phyloP scores from a whole-genome alignment of 208 protist species.

The Endotrypanum monterogeii region DNA sequence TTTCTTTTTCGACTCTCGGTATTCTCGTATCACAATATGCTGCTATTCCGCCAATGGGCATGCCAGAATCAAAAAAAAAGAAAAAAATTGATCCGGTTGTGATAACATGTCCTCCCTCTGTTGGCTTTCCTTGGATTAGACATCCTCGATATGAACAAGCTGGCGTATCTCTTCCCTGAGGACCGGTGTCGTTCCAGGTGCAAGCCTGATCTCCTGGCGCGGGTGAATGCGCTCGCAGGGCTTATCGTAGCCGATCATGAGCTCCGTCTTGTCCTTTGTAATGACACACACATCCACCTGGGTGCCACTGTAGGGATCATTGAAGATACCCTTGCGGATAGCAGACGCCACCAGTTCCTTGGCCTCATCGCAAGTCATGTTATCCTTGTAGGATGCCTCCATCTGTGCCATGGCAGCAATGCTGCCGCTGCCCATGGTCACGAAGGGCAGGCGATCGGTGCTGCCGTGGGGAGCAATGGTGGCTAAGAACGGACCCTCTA shows the following conservation, averaged over 20 bases:
- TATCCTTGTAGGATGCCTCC: slow-evolving; percentile 96
- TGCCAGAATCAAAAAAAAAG: not conserved
- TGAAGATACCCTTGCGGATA: slow-evolving; percentile 99
- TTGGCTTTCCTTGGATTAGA: slow-evolving; percentile 22
- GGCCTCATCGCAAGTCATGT: slow-evolving; percentile 96
- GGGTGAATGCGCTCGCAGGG: slow-evolving; percentile 86
- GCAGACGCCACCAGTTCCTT: slow-evolving; percentile 97
- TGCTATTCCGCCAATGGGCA: too few relatives aligned
- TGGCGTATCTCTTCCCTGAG: slow-evolving; percentile 76
- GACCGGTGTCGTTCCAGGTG: slow-evolving; percentile 82
- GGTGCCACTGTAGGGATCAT: slow-evolving; percentile 99
- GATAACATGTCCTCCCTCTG: not conserved
- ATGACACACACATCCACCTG: slow-evolving; percentile 99
- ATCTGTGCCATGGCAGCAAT: slow-evolving; percentile 99
- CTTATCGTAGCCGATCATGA: slow-evolving; percentile 85
- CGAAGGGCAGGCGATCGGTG: slow-evolving; percentile 97
- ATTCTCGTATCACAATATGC: not conserved
- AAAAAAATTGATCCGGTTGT: not conserved
- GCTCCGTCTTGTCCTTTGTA: slow-evolving; percentile 84
- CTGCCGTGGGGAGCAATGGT: slow-evolving; percentile 98
- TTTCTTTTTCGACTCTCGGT: not conserved
- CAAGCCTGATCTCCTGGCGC: slow-evolving; percentile 66
- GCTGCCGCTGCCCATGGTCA: slow-evolving; percentile 99
- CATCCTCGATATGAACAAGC: slow-evolving; percentile 77
- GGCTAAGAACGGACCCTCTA: slow-evolving; percentile 96